Percentiles rank a stretch among this genome's conserved stretches.
Conservation (phyloP, 305 asterid genomes). For the Rubia tinctorum region DNA sequence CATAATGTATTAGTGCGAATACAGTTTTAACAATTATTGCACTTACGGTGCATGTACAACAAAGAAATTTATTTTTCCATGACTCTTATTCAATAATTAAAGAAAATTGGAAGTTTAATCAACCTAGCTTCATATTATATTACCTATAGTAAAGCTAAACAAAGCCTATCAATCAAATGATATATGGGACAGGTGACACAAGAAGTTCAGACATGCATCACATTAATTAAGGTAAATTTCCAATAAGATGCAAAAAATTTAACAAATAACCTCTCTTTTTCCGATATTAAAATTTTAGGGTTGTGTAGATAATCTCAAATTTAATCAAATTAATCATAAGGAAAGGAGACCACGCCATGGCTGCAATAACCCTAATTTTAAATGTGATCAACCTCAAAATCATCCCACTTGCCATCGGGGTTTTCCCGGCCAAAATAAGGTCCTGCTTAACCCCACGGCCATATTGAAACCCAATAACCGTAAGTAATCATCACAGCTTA, state of each 20-base stretch:
- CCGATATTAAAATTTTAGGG: neutral
- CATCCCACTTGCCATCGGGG: neutral
- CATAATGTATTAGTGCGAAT: too few relatives aligned
- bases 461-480: too few relatives aligned
- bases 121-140: too few relatives aligned
- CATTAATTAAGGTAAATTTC: neutral
- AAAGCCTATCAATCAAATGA: neutral
- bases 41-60: too few relatives aligned
- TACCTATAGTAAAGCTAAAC: too few relatives aligned
- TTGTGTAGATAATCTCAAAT: neutral
- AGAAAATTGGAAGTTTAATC: too few relatives aligned
- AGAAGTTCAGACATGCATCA: neutral
- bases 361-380: neutral
- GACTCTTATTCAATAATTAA: too few relatives aligned
- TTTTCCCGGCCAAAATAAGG: too few relatives aligned
- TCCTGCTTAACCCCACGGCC: too few relatives aligned
- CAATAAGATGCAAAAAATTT: neutral
- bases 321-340: neutral
- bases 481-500: too few relatives aligned
- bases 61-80: too few relatives aligned
- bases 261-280: neutral
- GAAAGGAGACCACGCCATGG: neutral
- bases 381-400: neutral
- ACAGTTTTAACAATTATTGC: too few relatives aligned
- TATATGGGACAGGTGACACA: neutral